Conservation (phyloP, 805 yeast species). For the Komagataella pastoris region DNA sequence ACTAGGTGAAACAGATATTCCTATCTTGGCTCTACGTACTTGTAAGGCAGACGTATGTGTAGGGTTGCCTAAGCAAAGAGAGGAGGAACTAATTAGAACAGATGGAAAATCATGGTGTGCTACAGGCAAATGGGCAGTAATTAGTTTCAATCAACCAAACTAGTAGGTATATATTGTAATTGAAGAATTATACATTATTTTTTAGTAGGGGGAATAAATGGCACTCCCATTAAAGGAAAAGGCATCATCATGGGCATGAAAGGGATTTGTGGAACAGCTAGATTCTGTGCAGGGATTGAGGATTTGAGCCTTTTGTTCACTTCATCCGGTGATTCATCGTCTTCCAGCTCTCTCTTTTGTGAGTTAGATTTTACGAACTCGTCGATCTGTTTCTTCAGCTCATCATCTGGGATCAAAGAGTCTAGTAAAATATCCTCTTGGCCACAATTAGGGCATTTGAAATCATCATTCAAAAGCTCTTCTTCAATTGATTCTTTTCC, state of each 20-base stretch:
- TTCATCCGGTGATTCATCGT: conserved; percentile 2
- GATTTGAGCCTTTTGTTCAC: not conserved
- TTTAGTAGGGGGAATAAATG: not conserved
- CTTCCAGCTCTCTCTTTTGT: conserved; percentile 5
- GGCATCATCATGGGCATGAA: not conserved
- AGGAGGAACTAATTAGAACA: conserved; percentile 46
- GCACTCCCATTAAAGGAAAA: conserved; percentile 1
- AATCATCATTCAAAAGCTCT: conserved; percentile 65
- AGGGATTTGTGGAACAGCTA: not conserved
- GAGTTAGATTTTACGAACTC: conserved; percentile 28
- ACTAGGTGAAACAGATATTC: conserved; percentile 49
- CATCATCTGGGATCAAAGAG: conserved; percentile 47
- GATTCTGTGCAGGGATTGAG: not conserved
- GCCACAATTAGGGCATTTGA: conserved; percentile 81
- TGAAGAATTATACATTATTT: not conserved
- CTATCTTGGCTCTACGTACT: conserved; percentile 70
- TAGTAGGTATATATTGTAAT: not conserved
- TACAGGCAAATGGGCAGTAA: conserved; percentile 91
- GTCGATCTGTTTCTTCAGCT: conserved; percentile 39
- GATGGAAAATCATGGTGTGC: conserved; percentile 70
- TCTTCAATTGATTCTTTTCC: conserved; percentile 55
- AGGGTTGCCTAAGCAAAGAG: conserved; percentile 63
- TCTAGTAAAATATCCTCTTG: conserved; percentile 67
- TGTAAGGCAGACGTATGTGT: conserved; percentile 94
- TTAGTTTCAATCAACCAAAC: conserved; percentile 38